phyloP scores from a whole-genome alignment of 2,329 filamentous ascomycete species.

The Stenocarpella maydis region DNA sequence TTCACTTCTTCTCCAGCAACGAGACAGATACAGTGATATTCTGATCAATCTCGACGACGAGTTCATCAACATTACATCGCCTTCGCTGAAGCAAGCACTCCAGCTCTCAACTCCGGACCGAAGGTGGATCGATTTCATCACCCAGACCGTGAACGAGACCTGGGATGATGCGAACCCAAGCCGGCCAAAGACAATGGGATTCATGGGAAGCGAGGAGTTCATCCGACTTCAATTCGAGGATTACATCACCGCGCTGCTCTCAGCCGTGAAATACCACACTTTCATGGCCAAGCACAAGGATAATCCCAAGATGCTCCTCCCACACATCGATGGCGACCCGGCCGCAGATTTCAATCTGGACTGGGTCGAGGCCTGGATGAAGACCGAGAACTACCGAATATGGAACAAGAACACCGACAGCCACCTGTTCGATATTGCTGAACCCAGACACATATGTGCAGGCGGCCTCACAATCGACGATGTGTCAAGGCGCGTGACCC shows the following conservation, averaged over 20 bases:
- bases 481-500: slow-evolving; percentile 85
- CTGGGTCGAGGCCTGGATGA: slow-evolving; percentile 87
- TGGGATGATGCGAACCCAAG: slow-evolving; percentile 94
- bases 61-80: slow-evolving; percentile 82
- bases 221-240: slow-evolving; percentile 97
- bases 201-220: slow-evolving; percentile 95
- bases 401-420: slow-evolving; percentile 84
- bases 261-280: slow-evolving; percentile 88
- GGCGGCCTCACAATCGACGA: slow-evolving; percentile 94
- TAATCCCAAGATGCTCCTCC: slow-evolving; percentile 68
- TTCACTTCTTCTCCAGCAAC: slow-evolving; percentile 90
- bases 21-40: slow-evolving; percentile 94
- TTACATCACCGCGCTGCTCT: slow-evolving; percentile 88
- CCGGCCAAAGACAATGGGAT: slow-evolving; percentile 92
- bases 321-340: slow-evolving; percentile 82
- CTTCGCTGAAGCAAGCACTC: slow-evolving; percentile 78
- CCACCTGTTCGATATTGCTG: slow-evolving; percentile 92
- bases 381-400: slow-evolving; percentile 89
- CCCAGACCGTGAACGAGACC: slow-evolving; percentile 91
- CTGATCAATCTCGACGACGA: slow-evolving; percentile 95
- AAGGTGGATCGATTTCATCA: slow-evolving; percentile 95
- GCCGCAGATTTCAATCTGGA: slow-evolving; percentile 82
- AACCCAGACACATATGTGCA: slow-evolving; percentile 91
- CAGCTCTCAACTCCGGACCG: slow-evolving; percentile 85
- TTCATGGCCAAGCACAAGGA: slow-evolving; percentile 63